Evolutionary conservation across 371 early-diverging fungal genomes (phyloP).

Genomic region (Apophysomyces elegans): DNA sequence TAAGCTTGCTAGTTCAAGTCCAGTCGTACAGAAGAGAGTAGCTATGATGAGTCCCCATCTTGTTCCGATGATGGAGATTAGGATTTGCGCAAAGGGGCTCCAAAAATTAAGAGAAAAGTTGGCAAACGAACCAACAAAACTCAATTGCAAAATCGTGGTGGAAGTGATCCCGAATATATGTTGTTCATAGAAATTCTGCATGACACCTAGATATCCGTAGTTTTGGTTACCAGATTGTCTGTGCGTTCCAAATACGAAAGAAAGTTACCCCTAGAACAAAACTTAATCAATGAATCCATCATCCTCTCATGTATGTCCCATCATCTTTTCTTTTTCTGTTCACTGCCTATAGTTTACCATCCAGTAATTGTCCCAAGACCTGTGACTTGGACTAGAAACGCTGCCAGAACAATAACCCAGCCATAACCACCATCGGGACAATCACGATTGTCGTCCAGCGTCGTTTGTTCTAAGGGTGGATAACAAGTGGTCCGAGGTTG

Average conservation of each 20-base stretch:
- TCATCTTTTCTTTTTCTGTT: not conserved
- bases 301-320: too few relatives aligned
- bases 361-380: conserved; percentile 50
- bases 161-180: conserved; percentile 17
- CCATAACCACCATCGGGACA: conserved; percentile 53
- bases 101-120: conserved; percentile 21
- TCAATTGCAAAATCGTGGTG: conserved; percentile 17
- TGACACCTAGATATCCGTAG: conserved; percentile 18
- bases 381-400: conserved; percentile 58
- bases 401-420: conserved; percentile 61
- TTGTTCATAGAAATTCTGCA: conserved; percentile 29
- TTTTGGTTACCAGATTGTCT: not conserved
- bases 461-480: not conserved
- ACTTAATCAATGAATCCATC: not conserved
- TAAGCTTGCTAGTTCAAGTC: conserved; percentile 2
- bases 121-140: conserved; percentile 27
- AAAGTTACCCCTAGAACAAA: not conserved
- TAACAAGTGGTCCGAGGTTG: not conserved
- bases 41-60: conserved; percentile 9
- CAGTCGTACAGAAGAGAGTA: conserved; percentile 9
- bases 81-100: conserved; percentile 20
- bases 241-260: not conserved
- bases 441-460: not conserved
- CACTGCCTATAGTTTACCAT: conserved; percentile 27
- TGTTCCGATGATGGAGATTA: conserved; percentile 8